Conservation (phyloP, 2,329 filamentous ascomycete genomes). For the Xylariales sp. region DNA sequence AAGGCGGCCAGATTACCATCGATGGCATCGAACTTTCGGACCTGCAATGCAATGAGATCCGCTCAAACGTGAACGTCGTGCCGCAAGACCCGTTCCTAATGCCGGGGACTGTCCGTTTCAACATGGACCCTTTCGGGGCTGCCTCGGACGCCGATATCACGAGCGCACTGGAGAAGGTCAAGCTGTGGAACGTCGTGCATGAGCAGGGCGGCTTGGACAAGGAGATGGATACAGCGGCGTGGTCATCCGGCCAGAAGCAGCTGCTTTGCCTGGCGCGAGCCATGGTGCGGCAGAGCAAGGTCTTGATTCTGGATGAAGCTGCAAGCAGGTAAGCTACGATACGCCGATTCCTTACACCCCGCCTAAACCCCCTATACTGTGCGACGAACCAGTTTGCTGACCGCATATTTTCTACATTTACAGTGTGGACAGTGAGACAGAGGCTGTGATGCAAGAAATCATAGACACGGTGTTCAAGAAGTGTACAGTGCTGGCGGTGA, state of each 20-base stretch:
- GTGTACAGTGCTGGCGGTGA: slow-evolving; percentile 4
- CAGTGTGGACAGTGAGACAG: slow-evolving; percentile 17
- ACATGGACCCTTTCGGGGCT: slow-evolving; percentile 11
- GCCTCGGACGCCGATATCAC: slow-evolving; percentile 6
- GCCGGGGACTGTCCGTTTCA: slow-evolving; percentile 12
- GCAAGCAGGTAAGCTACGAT: slow-evolving; percentile 13
- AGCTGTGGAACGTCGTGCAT: slow-evolving; percentile 7
- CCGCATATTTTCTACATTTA: background rate
- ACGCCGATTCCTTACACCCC: background rate
- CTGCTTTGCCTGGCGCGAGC: slow-evolving; percentile 15
- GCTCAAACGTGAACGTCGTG: slow-evolving; percentile 12
- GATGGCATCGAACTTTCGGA: slow-evolving; percentile 10
- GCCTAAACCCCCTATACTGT: too few relatives aligned
- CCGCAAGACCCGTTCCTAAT: slow-evolving; percentile 15
- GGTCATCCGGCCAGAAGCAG: slow-evolving; percentile 12
- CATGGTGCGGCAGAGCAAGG: slow-evolving; percentile 12
- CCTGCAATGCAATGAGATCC: slow-evolving; percentile 5
- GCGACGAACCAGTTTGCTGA: background rate
- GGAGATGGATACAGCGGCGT: slow-evolving; percentile 5
- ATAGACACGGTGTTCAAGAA: slow-evolving; percentile 5
- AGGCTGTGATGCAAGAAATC: slow-evolving; percentile 15
- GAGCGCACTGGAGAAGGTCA: slow-evolving; percentile 5
- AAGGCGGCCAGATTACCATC: slow-evolving; percentile 8
- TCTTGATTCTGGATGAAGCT: slow-evolving; percentile 18
- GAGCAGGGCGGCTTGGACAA: slow-evolving; percentile 8